Percentiles rank a stretch among this genome's conserved stretches.
These are phyloP conservation scores for Botrytis paeoniae DNA, from an alignment of 2,329 filamentous ascomycete species.

Conservation along the genomic window DNA sequence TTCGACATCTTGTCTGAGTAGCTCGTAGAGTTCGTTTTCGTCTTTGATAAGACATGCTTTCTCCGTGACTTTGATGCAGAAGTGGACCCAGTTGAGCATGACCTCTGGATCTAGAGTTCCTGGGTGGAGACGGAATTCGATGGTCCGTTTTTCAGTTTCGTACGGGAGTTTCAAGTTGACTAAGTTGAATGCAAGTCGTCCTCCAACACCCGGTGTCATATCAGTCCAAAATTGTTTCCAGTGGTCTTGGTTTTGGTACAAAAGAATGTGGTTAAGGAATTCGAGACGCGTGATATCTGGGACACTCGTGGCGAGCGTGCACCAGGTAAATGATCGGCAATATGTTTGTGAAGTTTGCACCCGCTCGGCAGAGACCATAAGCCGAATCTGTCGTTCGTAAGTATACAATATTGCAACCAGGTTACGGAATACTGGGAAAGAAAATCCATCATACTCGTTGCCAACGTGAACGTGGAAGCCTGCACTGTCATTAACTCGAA, in stretches of 20 bases:
- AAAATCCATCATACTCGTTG: conserved; percentile 29
- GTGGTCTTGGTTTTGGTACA: not conserved
- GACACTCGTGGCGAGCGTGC: not conserved
- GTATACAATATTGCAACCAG: conserved; percentile 32
- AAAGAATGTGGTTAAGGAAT: not conserved
- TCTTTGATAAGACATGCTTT: not conserved
- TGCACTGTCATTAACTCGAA: conserved; percentile 29
- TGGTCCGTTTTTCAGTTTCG: conserved; percentile 14
- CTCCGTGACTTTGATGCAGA: conserved; percentile 23
- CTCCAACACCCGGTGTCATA: fast-evolving
- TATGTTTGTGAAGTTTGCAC: not conserved
- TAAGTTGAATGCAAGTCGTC: not conserved
- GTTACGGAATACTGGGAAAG: conserved; percentile 32
- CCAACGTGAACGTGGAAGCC: conserved; percentile 39
- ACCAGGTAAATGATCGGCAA: not conserved
- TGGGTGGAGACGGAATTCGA: conserved; percentile 35
- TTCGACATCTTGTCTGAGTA: not conserved
- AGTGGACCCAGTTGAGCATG: conserved; percentile 26
- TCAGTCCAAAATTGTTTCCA: not conserved
- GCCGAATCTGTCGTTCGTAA: conserved; percentile 32
- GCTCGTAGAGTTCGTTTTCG: not conserved
- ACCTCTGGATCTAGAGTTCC: conserved; percentile 25
- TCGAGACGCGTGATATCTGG: not conserved
- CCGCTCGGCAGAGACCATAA: not conserved
- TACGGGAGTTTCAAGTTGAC: not conserved